Evolutionary conservation across 2,329 filamentous ascomycete genomes (phyloP), one percentile per base, ranked within the genome.

Genomic region (Microsporum audouinii): DNA sequence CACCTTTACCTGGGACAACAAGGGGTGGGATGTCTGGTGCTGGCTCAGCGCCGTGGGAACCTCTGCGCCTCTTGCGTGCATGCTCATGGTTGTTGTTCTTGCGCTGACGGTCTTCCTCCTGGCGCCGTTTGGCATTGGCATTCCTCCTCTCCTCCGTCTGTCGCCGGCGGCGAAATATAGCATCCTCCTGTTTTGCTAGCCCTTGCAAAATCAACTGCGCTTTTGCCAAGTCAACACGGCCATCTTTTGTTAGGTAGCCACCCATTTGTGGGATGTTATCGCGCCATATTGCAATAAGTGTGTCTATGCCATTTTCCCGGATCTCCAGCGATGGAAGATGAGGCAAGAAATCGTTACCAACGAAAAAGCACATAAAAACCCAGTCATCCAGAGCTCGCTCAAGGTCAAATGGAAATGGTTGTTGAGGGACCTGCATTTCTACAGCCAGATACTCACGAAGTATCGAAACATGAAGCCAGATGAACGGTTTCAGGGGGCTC

Each of bases 281-380:
- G 71, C 89, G 87, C 94, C 95, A 99, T 61, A 99, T 94, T n/a
- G 89, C 87, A 66, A 91, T 95, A 61, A 99, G 80, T 0, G 91
- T 95, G 71, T 99, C 92, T 70, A 99, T 99, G 57, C 92, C 92
- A 71, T 96, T 91, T 71, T 99, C 94, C 63, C 94, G 85, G 72
- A 99, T 97, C 73, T 97, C 94, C 62, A 99, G 81, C 69, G 92
- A 95, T n/a, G 94, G 94, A 62, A 99, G 79, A 80, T 99, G 94
- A 58, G 94, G 94, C 67, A 99, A 78, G 77, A 99, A 99, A 78
- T 99, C 95, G 75, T 99, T 99, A 66, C 92, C 92, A 61, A 97
- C 92, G 72, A 97, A 97, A 77, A 95, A 97, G 77, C 92, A 97
- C 85, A 97, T 94, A 73, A 97, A 97, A 12, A 97, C 90, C 94